Evolutionary conservation across 225 moss, liverwort and hornwort species (phyloP).

Genomic region (Pleurozium schreberi): DNA sequence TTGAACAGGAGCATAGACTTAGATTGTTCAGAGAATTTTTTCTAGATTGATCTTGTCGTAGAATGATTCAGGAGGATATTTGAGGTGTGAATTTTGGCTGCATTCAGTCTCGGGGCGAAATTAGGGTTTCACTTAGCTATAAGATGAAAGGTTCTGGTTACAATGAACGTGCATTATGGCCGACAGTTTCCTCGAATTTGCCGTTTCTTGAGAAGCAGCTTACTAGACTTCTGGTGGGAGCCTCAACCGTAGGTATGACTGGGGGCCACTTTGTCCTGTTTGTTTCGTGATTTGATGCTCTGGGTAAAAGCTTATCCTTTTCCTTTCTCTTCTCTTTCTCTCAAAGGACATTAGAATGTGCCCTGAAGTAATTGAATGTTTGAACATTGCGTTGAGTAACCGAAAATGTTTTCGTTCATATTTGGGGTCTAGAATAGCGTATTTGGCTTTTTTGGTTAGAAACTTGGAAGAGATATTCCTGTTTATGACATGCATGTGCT

Average conservation of each 20-base stretch:
- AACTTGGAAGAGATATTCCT: background rate
- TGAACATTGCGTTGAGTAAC: background rate
- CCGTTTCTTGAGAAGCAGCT: slow-evolving; percentile 68
- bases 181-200: slow-evolving; percentile 39
- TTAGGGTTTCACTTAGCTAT: slow-evolving; percentile 23
- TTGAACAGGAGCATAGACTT: background rate
- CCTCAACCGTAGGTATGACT: slow-evolving; percentile 15
- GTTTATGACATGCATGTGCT: background rate
- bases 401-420: background rate
- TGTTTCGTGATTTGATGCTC: background rate
- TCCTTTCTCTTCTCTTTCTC: background rate
- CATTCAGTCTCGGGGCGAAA: background rate
- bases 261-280: background rate
- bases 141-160: slow-evolving; percentile 19
- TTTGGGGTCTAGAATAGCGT: background rate
- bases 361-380: background rate
- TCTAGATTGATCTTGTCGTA: background rate
- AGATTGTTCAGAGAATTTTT: background rate
- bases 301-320: background rate
- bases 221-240: slow-evolving; percentile 14
- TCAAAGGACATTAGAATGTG: background rate
- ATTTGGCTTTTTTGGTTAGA: background rate
- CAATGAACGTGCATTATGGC: slow-evolving; percentile 52
- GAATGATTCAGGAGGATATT: background rate
- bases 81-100: background rate